These are phyloP conservation scores for Trichosporon coremiiforme DNA, from an alignment of 1,284 basidiomycete genomes.

Conservation along the genomic window DNA sequence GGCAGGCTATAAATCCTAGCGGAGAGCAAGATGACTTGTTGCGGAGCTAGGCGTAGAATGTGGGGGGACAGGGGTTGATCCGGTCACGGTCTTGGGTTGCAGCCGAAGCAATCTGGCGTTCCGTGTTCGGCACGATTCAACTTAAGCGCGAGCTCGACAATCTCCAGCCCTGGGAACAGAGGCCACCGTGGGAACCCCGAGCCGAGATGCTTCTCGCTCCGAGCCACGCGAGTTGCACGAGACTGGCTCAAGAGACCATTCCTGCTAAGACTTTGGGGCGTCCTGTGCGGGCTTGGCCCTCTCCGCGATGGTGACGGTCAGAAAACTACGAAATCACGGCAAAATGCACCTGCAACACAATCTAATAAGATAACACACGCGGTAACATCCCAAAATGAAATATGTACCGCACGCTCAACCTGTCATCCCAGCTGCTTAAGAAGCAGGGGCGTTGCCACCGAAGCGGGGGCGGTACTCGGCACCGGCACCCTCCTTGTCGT, in stretches of 20 bases:
- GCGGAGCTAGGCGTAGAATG: conserved; percentile 15
- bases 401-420: conserved; percentile 17
- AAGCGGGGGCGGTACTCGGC: conserved; percentile 72
- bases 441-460: conserved; percentile 16
- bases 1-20: conserved; percentile 9
- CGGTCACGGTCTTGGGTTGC: conserved; percentile 1
- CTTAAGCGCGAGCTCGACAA: conserved; percentile 14
- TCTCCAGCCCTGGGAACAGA: background rate
- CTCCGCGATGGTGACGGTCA: too few species aligned
- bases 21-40: background rate
- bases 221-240: background rate
- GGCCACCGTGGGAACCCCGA: background rate
- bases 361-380: background rate
- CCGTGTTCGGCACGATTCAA: conserved; percentile 16
- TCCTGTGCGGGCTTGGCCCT: too few species aligned
- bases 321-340: background rate
- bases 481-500: conserved; percentile 65
- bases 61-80: conserved; percentile 14
- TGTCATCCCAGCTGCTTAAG: conserved; percentile 19
- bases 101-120: background rate
- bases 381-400: conserved; percentile 10
- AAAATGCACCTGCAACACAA: background rate
- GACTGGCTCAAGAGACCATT: too few species aligned
- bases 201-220: background rate
- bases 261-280: too few species aligned